These are phyloP conservation scores for Vanderwaltozyma tropicalis DNA, from an alignment of 805 yeast genomes.

Conservation along the genomic window DNA sequence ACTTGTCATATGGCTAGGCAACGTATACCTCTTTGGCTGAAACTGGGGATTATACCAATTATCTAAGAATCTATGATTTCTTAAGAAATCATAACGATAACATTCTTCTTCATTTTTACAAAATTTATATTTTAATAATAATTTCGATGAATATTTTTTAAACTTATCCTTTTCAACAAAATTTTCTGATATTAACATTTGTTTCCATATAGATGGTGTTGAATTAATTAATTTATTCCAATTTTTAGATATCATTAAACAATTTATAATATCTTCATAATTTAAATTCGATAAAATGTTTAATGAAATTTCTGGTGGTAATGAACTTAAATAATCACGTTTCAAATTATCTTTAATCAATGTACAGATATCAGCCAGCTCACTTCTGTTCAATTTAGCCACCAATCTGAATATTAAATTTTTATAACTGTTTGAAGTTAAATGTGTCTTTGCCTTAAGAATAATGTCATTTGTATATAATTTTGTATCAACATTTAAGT, in stretches of 20 bases:
- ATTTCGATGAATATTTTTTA: constrained; percentile 21
- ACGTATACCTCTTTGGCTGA: constrained; percentile 55
- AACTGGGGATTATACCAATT: constrained; percentile 77
- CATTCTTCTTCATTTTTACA: constrained; percentile 27
- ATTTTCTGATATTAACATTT: constrained; percentile 50
- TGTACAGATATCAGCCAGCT: constrained; percentile 24
- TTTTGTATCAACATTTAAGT: not conserved
- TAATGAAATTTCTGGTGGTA: constrained; percentile 69
- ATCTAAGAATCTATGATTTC: constrained; percentile 65
- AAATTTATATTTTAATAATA: constrained; percentile 20
- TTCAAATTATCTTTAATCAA: constrained; percentile 35
- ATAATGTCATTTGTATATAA: not conserved
- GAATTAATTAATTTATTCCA: constrained; percentile 61
- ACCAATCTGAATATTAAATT: constrained; percentile 1
- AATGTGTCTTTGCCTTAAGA: constrained; percentile 3
- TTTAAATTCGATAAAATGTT: constrained; percentile 58
- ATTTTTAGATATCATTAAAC: constrained; percentile 51
- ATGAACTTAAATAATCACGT: constrained; percentile 57
- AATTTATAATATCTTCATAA: constrained; percentile 45
- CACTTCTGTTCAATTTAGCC: constrained; percentile 12
- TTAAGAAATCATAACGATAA: constrained; percentile 37
- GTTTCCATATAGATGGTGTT: constrained; percentile 59
- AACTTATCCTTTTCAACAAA: constrained; percentile 41
- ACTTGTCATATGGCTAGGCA: constrained; percentile 60
- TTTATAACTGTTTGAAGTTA: constrained; percentile 8